Evolutionary conservation across 1,284 basidiomycete species (phyloP), one percentile per base, ranked within the genome.

Genomic region (Apiotrichum montevideense): DNA sequence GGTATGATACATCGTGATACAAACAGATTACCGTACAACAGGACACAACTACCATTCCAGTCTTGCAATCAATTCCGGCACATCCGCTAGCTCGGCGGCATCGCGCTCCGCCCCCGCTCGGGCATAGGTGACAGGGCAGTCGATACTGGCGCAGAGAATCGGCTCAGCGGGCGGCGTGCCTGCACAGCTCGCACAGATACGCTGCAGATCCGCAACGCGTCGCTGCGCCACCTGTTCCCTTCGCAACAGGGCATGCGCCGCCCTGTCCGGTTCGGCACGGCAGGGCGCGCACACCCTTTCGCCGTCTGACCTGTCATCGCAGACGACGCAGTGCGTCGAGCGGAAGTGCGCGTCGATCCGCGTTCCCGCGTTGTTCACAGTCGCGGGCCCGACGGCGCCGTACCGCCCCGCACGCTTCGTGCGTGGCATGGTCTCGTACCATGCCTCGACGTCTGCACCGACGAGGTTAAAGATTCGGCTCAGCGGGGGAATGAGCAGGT

Each of bases 401-500:
- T 58, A 58, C 84, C 84, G 6, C 82, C 83, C 50, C 9, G 40
- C 42, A n/a, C 70, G 62, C 59, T 71, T 70, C 10, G 59, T 65
- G 21, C 69, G 57, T 0, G 92, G 88, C 89, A 96, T 93, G 46
- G 88, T 86, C 56, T 87, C 82, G 68, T 86, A 97, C 96, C 96
- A 98, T 35, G 80, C 78, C 52, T 83, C 82, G 37, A 97, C 87
- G 67, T 97, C 88, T 4, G 87, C 91, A 6, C 96, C 95, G 35
- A 95, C 81, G 33, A 98, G 83, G 67, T 89, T 93, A 78, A 98
- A 92, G 46, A 98, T 85, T 40, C 95, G 83, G 58, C 88, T 86
- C 57, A 98, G 72, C 0, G 95, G 92, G 4, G 91, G 91, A 51
- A 98, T 89, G 50, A 98, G 81, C 15, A 92, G 85, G 49, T 85